Percentiles rank a stretch among this genome's conserved stretches.
phyloP scores from a whole-genome alignment of 257 asterid genomes.

The Salvia miltiorrhiza region DNA sequence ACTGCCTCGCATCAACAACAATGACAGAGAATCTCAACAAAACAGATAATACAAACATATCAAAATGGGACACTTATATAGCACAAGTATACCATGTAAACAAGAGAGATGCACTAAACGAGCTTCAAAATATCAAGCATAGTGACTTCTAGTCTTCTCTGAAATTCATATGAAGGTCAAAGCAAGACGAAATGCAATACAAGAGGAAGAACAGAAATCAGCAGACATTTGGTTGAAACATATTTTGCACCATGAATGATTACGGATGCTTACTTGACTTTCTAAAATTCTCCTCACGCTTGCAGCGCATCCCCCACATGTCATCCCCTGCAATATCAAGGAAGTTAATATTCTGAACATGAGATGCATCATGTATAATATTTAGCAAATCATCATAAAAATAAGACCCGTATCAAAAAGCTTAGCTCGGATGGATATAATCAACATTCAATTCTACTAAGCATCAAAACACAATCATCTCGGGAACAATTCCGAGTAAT shows the following conservation, averaged over 20 bases:
- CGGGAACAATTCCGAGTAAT: not conserved
- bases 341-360: not conserved
- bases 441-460: not conserved
- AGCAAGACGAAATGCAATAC: not conserved
- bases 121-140: not conserved
- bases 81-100: not conserved
- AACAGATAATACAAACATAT: not conserved
- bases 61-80: not conserved
- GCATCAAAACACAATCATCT: not conserved
- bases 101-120: not conserved
- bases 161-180: not conserved
- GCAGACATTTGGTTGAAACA: not conserved
- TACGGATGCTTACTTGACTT: conserved; percentile 49
- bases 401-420: not conserved
- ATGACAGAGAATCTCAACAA: not conserved
- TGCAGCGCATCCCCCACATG: conserved; percentile 72
- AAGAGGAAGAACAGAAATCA: not conserved
- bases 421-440: not conserved
- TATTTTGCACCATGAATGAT: not conserved
- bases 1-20: not conserved
- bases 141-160: conserved; percentile 14
- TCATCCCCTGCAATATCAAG: conserved; percentile 56
- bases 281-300: conserved; percentile 65
- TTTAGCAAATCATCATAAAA: not conserved
- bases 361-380: not conserved